A percentile compares a stretch with the other conserved stretches of the same genome.
Conservation (phyloP, 305 asterid genomes). For the Fraxinus xanthoxyloides region DNA sequence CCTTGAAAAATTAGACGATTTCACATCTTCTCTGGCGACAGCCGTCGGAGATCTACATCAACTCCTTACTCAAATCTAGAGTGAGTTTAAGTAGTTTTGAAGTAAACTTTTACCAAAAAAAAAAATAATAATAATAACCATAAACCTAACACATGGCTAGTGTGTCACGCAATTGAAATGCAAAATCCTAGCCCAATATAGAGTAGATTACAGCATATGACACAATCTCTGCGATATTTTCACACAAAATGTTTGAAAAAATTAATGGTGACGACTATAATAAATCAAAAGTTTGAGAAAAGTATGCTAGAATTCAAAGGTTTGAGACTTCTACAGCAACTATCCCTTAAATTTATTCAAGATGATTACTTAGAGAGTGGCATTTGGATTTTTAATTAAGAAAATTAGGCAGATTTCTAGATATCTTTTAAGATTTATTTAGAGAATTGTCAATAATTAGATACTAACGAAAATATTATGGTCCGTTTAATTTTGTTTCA, state of each 20-base stretch:
- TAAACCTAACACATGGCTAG: too few relatives aligned
- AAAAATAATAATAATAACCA: too few relatives aligned
- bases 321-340: too few relatives aligned
- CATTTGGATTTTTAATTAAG: not conserved
- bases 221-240: conserved; percentile 28
- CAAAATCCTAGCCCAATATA: not conserved
- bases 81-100: conserved; percentile 31
- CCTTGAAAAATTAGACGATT: too few relatives aligned
- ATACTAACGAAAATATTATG: not conserved
- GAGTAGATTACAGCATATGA: conserved; percentile 18
- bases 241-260: not conserved
- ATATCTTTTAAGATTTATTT: not conserved
- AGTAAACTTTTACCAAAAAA: too few relatives aligned
- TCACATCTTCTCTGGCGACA: too few relatives aligned
- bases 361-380: not conserved
- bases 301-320: too few relatives aligned
- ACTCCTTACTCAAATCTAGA: conserved; percentile 29
- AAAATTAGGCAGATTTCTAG: not conserved
- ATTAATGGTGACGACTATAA: too few relatives aligned
- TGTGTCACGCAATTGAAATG: too few relatives aligned
- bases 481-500: too few relatives aligned
- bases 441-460: not conserved
- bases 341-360: too few relatives aligned
- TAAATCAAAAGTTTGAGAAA: too few relatives aligned
- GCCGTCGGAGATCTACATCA: not conserved